Conservation (phyloP, 192 early-diverging fungal genomes). For the Umbelopsis isabellina region DNA sequence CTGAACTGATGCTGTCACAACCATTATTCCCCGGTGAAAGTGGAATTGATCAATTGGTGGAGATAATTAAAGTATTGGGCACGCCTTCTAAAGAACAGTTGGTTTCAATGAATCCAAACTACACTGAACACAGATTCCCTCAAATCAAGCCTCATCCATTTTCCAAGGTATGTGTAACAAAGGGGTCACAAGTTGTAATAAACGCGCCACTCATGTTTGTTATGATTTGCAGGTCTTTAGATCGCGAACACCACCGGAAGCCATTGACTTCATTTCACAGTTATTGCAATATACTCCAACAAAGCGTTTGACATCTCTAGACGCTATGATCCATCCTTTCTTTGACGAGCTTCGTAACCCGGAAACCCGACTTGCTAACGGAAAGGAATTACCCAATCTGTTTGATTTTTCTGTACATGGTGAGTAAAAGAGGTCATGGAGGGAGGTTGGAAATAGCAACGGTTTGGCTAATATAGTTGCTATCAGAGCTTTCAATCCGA, state of each 20-base stretch:
- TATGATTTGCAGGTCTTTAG: slow-evolving; percentile 72
- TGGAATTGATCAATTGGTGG: slow-evolving; percentile 97
- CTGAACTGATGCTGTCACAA: slow-evolving; percentile 91
- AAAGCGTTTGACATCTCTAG: slow-evolving; percentile 80
- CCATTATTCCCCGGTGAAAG: slow-evolving; percentile 97
- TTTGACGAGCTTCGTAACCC: slow-evolving; percentile 96
- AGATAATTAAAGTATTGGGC: slow-evolving; percentile 99
- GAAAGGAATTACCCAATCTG: slow-evolving; percentile 80
- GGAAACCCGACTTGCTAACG: slow-evolving; percentile 77
- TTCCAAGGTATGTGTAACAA: slow-evolving; percentile 59
- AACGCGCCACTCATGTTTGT: background rate
- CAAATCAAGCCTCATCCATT: slow-evolving; percentile 94
- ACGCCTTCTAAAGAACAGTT: slow-evolving; percentile 96
- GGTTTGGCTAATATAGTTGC: background rate
- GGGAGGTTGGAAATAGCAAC: background rate
- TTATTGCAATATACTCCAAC: slow-evolving; percentile 92
- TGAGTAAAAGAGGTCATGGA: slow-evolving; percentile 31
- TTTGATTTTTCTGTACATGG: slow-evolving; percentile 89
- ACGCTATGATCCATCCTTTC: slow-evolving; percentile 92
- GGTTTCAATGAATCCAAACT: slow-evolving; percentile 96
- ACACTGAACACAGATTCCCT: slow-evolving; percentile 97
- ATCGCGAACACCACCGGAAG: slow-evolving; percentile 78
- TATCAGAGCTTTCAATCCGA: slow-evolving; percentile 80
- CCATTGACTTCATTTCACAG: slow-evolving; percentile 81
- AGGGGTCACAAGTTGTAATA: background rate